Conservation (phyloP, 2,329 filamentous ascomycete genomes). For the Fusarium sublunatum region DNA sequence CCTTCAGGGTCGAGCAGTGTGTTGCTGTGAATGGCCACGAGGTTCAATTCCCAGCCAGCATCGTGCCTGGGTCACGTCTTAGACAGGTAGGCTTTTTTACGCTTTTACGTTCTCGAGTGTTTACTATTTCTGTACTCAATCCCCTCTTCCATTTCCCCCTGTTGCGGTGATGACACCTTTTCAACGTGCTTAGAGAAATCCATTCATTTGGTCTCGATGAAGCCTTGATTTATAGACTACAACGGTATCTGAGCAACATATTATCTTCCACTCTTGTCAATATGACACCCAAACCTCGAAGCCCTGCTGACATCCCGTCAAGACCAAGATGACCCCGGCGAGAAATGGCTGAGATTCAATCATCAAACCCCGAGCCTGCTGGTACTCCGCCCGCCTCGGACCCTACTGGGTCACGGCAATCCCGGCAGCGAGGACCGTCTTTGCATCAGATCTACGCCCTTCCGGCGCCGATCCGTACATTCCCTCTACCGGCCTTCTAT, state of each 20-base stretch:
- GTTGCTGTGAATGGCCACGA: conserved; percentile 45
- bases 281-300: background rate
- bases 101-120: conserved; percentile 9
- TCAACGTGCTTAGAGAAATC: conserved; percentile 68
- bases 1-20: conserved; percentile 32
- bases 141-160: conserved; percentile 26
- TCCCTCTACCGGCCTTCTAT: conserved; percentile 87
- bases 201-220: conserved; percentile 71
- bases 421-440: conserved; percentile 54
- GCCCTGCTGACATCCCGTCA: conserved; percentile 31
- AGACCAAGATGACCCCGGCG: conserved; percentile 61
- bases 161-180: conserved; percentile 70
- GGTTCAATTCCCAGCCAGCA: conserved; percentile 39
- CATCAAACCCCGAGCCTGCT: conserved; percentile 38
- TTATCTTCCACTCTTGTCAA: conserved; percentile 34
- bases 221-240: conserved; percentile 83
- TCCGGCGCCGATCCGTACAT: conserved; percentile 81
- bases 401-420: conserved; percentile 35
- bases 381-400: conserved; percentile 38
- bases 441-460: conserved; percentile 82
- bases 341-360: conserved; percentile 58
- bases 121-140: background rate
- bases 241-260: conserved; percentile 88
- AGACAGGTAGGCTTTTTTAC: conserved; percentile 45
- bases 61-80: conserved; percentile 47